phyloP scores from a whole-genome alignment of 768 basidiomycete genomes.

The Auricularia auricula-judae region DNA sequence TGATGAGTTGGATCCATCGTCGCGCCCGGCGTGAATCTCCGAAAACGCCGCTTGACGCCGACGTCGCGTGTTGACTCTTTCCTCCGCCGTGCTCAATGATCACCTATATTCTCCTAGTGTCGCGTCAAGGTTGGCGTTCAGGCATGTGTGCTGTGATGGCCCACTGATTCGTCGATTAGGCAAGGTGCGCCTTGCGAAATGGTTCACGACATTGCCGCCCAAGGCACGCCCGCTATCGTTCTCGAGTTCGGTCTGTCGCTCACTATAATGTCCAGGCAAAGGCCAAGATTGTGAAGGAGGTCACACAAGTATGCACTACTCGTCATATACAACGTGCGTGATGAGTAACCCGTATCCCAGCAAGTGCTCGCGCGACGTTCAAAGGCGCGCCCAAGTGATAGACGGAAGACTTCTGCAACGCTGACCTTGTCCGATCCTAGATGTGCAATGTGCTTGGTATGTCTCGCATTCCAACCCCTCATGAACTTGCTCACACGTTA shows the following conservation, averaged over 20 bases:
- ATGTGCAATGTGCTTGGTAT: background rate
- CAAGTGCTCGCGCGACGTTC: background rate
- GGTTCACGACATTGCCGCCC: slow-evolving; percentile 78
- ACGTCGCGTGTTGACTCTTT: too few relatives aligned
- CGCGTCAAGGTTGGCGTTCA: slow-evolving; percentile 59
- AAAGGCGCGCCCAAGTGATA: background rate
- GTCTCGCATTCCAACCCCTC: background rate
- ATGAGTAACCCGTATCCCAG: background rate
- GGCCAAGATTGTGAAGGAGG: slow-evolving; percentile 89
- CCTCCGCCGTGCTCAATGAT: slow-evolving; percentile 40
- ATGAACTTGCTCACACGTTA: background rate
- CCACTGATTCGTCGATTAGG: slow-evolving; percentile 34
- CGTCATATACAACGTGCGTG: background rate
- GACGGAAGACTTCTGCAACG: background rate
- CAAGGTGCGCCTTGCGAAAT: slow-evolving; percentile 90
- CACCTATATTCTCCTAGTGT: slow-evolving; percentile 88
- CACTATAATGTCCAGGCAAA: slow-evolving; percentile 26
- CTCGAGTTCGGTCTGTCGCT: background rate
- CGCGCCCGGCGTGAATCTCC: background rate
- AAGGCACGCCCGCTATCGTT: slow-evolving; percentile 26
- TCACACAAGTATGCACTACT: slow-evolving; percentile 44
- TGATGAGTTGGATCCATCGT: background rate
- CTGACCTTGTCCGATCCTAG: background rate
- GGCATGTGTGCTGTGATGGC: background rate
- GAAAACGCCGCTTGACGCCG: background rate